Evolutionary conservation across 1,284 basidiomycete species (phyloP), one percentile per base, ranked within the genome.

Genomic region (Cutaneotrichosporon daszewskae): DNA sequence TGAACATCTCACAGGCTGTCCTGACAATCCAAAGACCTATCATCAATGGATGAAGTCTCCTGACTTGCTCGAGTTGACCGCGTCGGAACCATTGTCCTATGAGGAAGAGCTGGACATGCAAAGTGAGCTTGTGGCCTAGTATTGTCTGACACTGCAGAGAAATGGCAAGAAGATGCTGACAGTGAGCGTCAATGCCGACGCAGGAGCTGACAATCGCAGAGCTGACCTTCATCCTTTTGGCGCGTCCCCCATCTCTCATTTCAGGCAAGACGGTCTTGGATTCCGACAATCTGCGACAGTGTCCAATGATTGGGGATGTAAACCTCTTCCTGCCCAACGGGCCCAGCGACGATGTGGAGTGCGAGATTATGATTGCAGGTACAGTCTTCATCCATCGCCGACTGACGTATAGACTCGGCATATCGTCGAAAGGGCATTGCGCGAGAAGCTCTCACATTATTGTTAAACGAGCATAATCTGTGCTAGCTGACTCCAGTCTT

Each of bases 31-130:
- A n/a, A 9, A 91, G 87, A 84, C 72, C 60, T 96, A 96, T 60
- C 83, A 95, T 64, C 76, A 79, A 58, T 97, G 92, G 92, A 95
- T 97, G 92, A 75, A 79, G 36, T 79, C 81, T 64, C 77, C 79
- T 13, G 79, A 81, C 51, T 73, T 97, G 38, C 78, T 83, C 38
- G 77, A 81, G 51, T 75, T 84, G 25, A 97, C 90, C 0, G 90
- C 91, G 1, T 90, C 86, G 43, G 90, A 95, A 59, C 82, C 83
- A 6, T 75, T 97, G 28, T 79, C 77, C 0, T 72, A 91, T 10
- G 82, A 86, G 41, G 81, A 94, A 62, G 94, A 96, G 62, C 84
- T 84, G 53, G 84, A 84, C 17, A 96, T 97, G 91, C 91, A 96
- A 68, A 75, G 88, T 89, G 59, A 44, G 81, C n/a, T n/a, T n/a